Percentiles rank a stretch among this genome's conserved stretches.
Conservation (phyloP, 2,329 filamentous ascomycete genomes). For the Colletotrichum euphorbiae region DNA sequence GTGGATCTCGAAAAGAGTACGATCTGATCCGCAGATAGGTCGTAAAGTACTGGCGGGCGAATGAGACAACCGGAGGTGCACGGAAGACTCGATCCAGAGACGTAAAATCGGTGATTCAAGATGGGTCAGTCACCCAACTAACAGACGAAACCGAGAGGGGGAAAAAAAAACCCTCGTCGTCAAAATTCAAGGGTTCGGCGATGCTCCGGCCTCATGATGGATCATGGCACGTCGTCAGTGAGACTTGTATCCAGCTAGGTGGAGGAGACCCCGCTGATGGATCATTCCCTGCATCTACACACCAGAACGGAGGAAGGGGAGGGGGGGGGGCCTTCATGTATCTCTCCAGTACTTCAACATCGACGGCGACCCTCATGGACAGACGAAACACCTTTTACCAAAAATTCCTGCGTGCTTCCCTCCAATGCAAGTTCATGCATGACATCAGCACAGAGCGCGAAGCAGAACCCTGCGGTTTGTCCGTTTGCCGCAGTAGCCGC, state of each 20-base stretch:
- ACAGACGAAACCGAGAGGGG: neutral
- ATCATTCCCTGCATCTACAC: constrained; percentile 7
- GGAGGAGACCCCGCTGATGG: constrained; percentile 21
- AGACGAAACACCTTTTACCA: neutral
- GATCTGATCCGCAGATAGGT: constrained; percentile 37
- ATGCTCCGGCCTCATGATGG: constrained; percentile 36
- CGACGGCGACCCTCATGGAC: neutral
- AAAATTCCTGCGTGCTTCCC: constrained; percentile 6
- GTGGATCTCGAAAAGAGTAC: constrained; percentile 34
- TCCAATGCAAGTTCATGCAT: constrained; percentile 40
- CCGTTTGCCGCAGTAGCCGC: constrained; percentile 31
- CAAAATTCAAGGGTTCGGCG: constrained; percentile 20
- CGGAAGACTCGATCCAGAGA: constrained; percentile 24
- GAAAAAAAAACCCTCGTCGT: constrained; percentile 23
- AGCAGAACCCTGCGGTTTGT: constrained; percentile 13
- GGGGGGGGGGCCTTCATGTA: no score
- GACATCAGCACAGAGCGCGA: constrained; percentile 38
- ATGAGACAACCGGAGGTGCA: constrained; percentile 19
- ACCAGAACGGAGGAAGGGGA: neutral
- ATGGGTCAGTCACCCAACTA: constrained; percentile 4
- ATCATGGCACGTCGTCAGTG: constrained; percentile 26
- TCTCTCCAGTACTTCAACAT: no score
- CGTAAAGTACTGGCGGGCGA: constrained; percentile 32
- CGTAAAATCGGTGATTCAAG: constrained; percentile 16
- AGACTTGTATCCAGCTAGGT: constrained; percentile 29